phyloP scores from a whole-genome alignment of 305 asterid species.

The Striga hermonthica region DNA sequence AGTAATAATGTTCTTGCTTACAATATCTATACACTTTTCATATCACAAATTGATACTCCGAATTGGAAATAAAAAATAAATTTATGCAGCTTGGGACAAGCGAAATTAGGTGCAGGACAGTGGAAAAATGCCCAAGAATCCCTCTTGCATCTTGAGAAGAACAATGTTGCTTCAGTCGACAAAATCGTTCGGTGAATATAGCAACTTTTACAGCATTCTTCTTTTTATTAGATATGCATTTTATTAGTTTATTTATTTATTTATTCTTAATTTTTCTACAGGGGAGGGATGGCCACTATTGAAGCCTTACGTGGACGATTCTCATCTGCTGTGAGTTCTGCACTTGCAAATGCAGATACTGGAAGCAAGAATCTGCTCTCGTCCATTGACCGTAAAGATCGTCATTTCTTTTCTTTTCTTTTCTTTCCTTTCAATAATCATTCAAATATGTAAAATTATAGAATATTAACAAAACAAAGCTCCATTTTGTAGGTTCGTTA shows the following conservation, averaged over 20 bases:
- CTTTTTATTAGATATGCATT: neutral
- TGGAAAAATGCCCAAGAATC: constrained; percentile 86
- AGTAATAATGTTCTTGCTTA: neutral
- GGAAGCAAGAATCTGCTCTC: constrained; percentile 78
- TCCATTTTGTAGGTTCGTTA: constrained; percentile 57
- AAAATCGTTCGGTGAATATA: constrained; percentile 66
- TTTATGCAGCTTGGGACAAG: constrained; percentile 72
- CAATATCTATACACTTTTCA: neutral
- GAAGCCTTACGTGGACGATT: constrained; percentile 57
- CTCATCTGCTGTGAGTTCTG: constrained; percentile 77
- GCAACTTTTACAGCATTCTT: constrained; percentile 4
- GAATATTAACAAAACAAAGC: constrained; percentile 21
- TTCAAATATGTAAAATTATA: neutral
- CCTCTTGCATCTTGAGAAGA: constrained; percentile 67
- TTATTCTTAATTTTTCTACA: constrained; percentile 33
- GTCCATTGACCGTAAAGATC: constrained; percentile 80
- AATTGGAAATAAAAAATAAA: neutral
- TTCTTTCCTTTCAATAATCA: too few relatives aligned
- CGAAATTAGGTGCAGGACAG: constrained; percentile 78
- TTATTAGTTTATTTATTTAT: neutral
- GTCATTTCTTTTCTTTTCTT: neutral
- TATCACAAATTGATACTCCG: neutral
- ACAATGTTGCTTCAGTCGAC: constrained; percentile 65
- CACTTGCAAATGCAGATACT: constrained; percentile 65
- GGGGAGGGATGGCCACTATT: constrained; percentile 85